These are phyloP conservation scores for Gastrolobium bilobum DNA, from an alignment of 306 rosid species.

Conservation along the genomic window DNA sequence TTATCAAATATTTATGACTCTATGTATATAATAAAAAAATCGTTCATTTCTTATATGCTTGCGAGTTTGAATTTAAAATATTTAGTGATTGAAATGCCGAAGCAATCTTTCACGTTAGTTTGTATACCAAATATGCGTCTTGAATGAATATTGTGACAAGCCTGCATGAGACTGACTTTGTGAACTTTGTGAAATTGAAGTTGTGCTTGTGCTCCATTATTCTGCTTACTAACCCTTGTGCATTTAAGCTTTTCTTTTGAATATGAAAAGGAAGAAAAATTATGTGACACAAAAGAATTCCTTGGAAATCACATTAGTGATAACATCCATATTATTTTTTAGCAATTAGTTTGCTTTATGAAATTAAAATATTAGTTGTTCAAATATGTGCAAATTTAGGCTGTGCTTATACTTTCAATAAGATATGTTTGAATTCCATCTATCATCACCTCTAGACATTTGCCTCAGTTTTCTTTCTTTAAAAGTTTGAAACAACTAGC, in stretches of 20 bases:
- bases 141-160: conserved; percentile 7
- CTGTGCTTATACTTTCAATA: conserved; percentile 11
- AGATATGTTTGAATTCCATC: conserved; percentile 20
- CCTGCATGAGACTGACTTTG: conserved; percentile 14
- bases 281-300: neutral
- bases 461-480: conserved; percentile 13
- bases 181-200: conserved; percentile 4
- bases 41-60: neutral
- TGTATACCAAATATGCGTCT: neutral
- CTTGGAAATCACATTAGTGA: conserved; percentile 1
- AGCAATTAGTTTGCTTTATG: conserved; percentile 11
- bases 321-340: conserved; percentile 21
- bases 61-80: neutral
- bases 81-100: neutral
- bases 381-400: neutral
- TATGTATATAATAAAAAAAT: neutral
- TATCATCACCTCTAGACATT: neutral
- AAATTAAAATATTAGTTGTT: neutral
- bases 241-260: conserved; percentile 2
- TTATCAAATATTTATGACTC: conserved; percentile 15
- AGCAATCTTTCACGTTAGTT: neutral
- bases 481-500: conserved; percentile 36
- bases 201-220: neutral
- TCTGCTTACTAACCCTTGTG: neutral
- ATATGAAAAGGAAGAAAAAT: conserved; percentile 23